Evolutionary conservation across 2,329 filamentous ascomycete species (phyloP).

Genomic region (Nothopassalora personata): DNA sequence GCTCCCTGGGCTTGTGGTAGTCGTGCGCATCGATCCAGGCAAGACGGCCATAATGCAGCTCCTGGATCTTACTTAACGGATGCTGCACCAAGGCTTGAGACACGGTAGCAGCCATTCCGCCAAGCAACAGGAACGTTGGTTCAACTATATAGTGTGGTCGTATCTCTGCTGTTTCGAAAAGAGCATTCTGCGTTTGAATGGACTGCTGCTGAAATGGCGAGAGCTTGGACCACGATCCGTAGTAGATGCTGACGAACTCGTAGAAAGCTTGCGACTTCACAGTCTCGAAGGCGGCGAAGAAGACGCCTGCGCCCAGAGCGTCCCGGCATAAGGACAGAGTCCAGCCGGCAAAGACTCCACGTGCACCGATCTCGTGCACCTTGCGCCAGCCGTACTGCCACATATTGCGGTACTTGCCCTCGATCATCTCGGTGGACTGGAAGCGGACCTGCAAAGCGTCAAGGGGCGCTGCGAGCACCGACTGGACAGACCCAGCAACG

Average conservation of each 20-base stretch:
- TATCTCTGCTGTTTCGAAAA: constrained; percentile 48
- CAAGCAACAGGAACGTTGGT: constrained; percentile 64
- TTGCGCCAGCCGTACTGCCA: constrained; percentile 65
- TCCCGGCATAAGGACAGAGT: constrained; percentile 64
- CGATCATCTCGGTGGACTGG: constrained; percentile 57
- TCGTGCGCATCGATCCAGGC: constrained; percentile 62
- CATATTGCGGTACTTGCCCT: constrained; percentile 55
- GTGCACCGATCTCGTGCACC: constrained; percentile 64
- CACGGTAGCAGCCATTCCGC: constrained; percentile 63
- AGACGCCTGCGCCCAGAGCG: constrained; percentile 62
- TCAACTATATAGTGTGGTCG: constrained; percentile 71
- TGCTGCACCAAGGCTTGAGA: constrained; percentile 65
- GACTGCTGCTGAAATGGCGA: constrained; percentile 31
- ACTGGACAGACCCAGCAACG: constrained; percentile 64
- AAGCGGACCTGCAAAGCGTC: constrained; percentile 72
- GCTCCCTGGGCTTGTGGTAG: constrained; percentile 36
- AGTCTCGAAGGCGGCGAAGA: constrained; percentile 72
- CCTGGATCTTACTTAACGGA: constrained; percentile 64
- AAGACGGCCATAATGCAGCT: constrained; percentile 66
- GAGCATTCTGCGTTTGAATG: constrained; percentile 25
- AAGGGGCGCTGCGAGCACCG: constrained; percentile 65
- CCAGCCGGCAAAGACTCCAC: constrained; percentile 71
- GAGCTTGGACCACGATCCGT: constrained; percentile 43
- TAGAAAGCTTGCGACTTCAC: constrained; percentile 71
- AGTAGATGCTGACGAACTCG: constrained; percentile 64